Evolutionary conservation across 169 alveolate genomes (phyloP).

Genomic region (Cryptosporidium felis): DNA sequence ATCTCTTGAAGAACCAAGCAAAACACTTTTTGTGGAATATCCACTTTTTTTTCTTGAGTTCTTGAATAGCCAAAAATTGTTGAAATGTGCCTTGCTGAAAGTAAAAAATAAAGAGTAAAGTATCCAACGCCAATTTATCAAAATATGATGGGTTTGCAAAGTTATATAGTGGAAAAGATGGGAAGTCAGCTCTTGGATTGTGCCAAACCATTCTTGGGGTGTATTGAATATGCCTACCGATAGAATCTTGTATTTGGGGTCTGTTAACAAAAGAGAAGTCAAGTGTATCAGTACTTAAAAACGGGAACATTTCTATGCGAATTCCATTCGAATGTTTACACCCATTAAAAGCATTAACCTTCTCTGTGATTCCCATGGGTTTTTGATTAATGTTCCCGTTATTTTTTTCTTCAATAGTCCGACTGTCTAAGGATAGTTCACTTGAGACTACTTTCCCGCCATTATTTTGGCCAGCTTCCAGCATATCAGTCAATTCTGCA

Average conservation of each 20-base stretch:
- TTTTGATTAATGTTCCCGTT: neutral
- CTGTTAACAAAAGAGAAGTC: slow-evolving; percentile 33
- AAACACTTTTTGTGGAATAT: slow-evolving; percentile 75
- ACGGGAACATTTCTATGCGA: slow-evolving; percentile 17
- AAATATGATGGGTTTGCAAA: slow-evolving; percentile 41
- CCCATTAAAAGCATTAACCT: no score
- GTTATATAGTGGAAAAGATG: slow-evolving; percentile 36
- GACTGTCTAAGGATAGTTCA: no score
- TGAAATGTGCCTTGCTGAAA: slow-evolving; percentile 78
- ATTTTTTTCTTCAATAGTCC: no score
- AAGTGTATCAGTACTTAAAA: slow-evolving; percentile 9
- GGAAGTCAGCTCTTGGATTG: slow-evolving; percentile 52
- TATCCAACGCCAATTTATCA: slow-evolving; percentile 72
- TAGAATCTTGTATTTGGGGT: slow-evolving; percentile 31
- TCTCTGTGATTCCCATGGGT: neutral
- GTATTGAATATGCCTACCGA: slow-evolving; percentile 51
- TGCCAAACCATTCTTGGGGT: slow-evolving; percentile 71
- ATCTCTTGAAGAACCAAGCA: slow-evolving; percentile 78
- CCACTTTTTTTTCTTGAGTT: slow-evolving; percentile 78
- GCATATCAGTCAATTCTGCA: neutral
- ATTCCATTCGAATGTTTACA: slow-evolving; percentile 2
- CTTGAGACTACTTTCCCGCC: neutral
- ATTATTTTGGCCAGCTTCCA: neutral
- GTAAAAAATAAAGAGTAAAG: slow-evolving; percentile 78
- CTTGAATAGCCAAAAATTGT: slow-evolving; percentile 76